Evolutionary conservation across 2,329 filamentous ascomycete species (phyloP).

Genomic region (Zymoseptoria passerinii): DNA sequence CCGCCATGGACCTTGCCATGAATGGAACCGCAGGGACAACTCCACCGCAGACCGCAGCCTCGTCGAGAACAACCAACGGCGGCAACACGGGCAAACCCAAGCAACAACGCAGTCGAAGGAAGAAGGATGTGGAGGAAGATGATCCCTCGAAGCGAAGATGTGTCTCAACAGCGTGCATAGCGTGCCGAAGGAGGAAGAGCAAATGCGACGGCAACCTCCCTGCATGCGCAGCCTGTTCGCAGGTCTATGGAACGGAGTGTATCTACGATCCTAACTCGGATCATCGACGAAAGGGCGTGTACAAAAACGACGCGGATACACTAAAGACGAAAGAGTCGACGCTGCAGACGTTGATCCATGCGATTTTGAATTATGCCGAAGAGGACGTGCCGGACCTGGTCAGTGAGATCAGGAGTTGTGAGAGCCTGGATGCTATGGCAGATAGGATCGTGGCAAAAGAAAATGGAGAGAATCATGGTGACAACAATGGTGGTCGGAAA

Average conservation of each 20-base stretch:
- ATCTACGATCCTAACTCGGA: slow-evolving; percentile 95
- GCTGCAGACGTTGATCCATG: slow-evolving; percentile 83
- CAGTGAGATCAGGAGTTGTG: slow-evolving; percentile 78
- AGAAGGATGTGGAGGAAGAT: slow-evolving; percentile 25
- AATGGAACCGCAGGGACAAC: background rate
- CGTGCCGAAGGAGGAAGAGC: slow-evolving; percentile 30
- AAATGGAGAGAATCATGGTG: slow-evolving; percentile 39
- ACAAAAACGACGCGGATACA: slow-evolving; percentile 85
- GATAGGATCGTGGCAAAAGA: slow-evolving; percentile 49
- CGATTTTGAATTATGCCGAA: slow-evolving; percentile 83
- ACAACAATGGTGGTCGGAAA: slow-evolving; percentile 33
- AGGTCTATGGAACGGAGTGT: slow-evolving; percentile 84
- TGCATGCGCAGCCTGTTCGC: slow-evolving; percentile 90
- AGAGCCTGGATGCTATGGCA: slow-evolving; percentile 59
- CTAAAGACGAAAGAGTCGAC: slow-evolving; percentile 82
- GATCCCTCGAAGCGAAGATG: slow-evolving; percentile 38
- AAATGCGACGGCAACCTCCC: slow-evolving; percentile 82
- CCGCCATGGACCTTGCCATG: background rate
- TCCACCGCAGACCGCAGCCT: background rate
- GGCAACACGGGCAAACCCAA: slow-evolving; percentile 14
- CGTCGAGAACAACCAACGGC: slow-evolving; percentile 1
- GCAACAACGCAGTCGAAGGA: slow-evolving; percentile 18
- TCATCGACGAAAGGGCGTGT: slow-evolving; percentile 91
- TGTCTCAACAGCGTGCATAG: slow-evolving; percentile 30
- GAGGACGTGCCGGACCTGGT: slow-evolving; percentile 76